Conservation (phyloP, 2,329 filamentous ascomycete species). For the Beauveria sp. region DNA sequence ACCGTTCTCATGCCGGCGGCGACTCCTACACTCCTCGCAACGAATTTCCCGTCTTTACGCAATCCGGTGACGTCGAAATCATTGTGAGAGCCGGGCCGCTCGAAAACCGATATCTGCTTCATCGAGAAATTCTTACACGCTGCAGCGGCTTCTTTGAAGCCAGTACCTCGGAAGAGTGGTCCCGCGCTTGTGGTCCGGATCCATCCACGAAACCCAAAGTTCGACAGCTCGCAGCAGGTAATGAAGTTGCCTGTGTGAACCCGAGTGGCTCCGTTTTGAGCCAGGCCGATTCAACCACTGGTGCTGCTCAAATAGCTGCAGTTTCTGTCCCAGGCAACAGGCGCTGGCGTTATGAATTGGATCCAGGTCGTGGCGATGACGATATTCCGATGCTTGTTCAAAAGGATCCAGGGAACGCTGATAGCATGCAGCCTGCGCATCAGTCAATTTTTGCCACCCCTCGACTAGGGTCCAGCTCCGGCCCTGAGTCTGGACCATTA, state of each 20-base stretch:
- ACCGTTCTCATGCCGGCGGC: conserved; percentile 73
- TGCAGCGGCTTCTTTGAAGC: conserved; percentile 93
- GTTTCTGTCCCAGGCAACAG: conserved; percentile 27
- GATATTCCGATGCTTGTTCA: conserved; percentile 86
- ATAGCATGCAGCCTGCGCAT: conserved; percentile 17
- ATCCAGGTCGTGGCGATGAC: conserved; percentile 61
- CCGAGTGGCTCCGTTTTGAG: conserved; percentile 6
- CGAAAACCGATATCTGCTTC: conserved; percentile 79
- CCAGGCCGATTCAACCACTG: conserved; percentile 6
- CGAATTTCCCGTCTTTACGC: conserved; percentile 85
- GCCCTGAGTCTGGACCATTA: conserved; percentile 22
- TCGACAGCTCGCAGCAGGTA: conserved; percentile 22
- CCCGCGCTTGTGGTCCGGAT: conserved; percentile 19
- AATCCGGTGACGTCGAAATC: conserved; percentile 90
- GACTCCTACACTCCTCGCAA: conserved; percentile 66
- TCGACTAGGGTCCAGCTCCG: conserved; percentile 38
- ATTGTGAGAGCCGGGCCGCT: conserved; percentile 53
- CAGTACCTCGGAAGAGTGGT: conserved; percentile 72
- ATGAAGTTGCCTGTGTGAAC: conserved; percentile 35
- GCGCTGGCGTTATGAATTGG: conserved; percentile 83
- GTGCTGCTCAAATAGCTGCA: neutral
- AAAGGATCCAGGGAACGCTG: conserved; percentile 41
- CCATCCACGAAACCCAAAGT: conserved; percentile 7
- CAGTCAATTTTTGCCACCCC: conserved; percentile 26
- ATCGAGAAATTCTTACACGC: conserved; percentile 78